A percentile compares a stretch with the other conserved stretches of the same genome.
Evolutionary conservation across 768 basidiomycete genomes (phyloP).

Genomic region (Russula vinacea): DNA sequence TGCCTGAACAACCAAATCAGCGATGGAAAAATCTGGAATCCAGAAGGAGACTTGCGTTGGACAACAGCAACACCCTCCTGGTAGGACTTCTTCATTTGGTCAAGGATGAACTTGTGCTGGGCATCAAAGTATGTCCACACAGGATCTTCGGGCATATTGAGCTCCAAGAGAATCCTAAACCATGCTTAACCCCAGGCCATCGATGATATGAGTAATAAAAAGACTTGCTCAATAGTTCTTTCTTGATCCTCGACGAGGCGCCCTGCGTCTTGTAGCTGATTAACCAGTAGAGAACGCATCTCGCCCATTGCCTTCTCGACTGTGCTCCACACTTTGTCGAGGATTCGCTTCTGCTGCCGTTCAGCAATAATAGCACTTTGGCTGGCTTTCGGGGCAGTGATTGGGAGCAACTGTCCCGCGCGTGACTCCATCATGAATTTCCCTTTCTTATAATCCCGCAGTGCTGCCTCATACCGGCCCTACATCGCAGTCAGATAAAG

Average conservation of each 20-base stretch:
- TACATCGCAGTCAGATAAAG: slow-evolving; percentile 36
- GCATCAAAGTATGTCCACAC: slow-evolving; percentile 95
- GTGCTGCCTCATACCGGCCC: slow-evolving; percentile 91
- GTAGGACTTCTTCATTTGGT: slow-evolving; percentile 66
- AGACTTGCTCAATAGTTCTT: slow-evolving; percentile 86
- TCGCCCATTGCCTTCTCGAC: slow-evolving; percentile 94
- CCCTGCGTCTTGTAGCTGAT: slow-evolving; percentile 76
- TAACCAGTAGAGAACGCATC: slow-evolving; percentile 74
- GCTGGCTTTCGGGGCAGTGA: slow-evolving; percentile 59
- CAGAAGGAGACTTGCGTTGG: slow-evolving; percentile 41
- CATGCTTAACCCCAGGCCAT: slow-evolving; percentile 19
- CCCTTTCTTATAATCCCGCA: slow-evolving; percentile 97
- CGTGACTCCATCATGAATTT: slow-evolving; percentile 85
- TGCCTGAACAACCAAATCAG: slow-evolving; percentile 39
- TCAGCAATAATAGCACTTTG: slow-evolving; percentile 48
- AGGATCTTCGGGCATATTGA: slow-evolving; percentile 84
- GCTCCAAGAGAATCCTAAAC: slow-evolving; percentile 77
- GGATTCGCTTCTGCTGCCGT: slow-evolving; percentile 84
- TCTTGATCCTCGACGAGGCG: slow-evolving; percentile 91
- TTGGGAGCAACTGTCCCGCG: slow-evolving; percentile 79
- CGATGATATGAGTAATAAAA: neutral
- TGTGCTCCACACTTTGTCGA: slow-evolving; percentile 93
- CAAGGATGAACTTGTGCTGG: slow-evolving; percentile 83
- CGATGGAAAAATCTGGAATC: neutral
- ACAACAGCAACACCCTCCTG: slow-evolving; percentile 50